Evolutionary conservation across 805 yeast genomes (phyloP).

Genomic region (Spathaspora sp.): DNA sequence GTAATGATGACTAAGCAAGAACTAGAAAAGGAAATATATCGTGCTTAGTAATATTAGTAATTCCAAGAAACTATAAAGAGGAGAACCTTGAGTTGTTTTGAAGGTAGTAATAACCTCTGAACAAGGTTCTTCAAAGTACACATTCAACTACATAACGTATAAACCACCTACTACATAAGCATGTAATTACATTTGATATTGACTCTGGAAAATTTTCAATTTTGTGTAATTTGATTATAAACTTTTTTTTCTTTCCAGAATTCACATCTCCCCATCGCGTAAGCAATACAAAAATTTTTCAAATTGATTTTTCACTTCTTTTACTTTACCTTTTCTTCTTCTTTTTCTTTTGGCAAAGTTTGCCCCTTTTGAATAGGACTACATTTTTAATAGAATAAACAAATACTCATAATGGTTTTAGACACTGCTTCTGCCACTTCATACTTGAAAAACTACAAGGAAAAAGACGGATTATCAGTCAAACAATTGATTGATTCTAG

Average conservation of each 20-base stretch:
- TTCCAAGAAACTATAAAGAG: background rate
- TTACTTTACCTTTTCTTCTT: constrained; percentile 1
- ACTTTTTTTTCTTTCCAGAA: background rate
- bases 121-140: too few relatives aligned
- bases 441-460: constrained; percentile 58
- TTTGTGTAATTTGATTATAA: background rate
- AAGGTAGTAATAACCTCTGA: too few relatives aligned
- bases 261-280: background rate
- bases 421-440: constrained; percentile 60
- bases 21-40: background rate
- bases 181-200: background rate
- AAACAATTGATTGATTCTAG: constrained; percentile 84
- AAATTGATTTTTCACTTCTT: constrained; percentile 2
- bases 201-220: background rate
- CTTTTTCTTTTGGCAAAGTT: constrained; percentile 40
- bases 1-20: background rate
- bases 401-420: constrained; percentile 14
- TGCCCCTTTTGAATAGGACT: constrained; percentile 22
- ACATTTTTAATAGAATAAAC: constrained; percentile 1
- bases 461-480: constrained; percentile 83
- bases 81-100: too few relatives aligned
- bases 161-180: background rate
- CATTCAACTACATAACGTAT: too few relatives aligned
- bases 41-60: background rate
- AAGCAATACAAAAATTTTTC: background rate